A percentile compares a stretch with the other conserved stretches of the same genome.
Conservation (phyloP, 1,139 yeast species). For the Saccharomyces hybrid region DNA sequence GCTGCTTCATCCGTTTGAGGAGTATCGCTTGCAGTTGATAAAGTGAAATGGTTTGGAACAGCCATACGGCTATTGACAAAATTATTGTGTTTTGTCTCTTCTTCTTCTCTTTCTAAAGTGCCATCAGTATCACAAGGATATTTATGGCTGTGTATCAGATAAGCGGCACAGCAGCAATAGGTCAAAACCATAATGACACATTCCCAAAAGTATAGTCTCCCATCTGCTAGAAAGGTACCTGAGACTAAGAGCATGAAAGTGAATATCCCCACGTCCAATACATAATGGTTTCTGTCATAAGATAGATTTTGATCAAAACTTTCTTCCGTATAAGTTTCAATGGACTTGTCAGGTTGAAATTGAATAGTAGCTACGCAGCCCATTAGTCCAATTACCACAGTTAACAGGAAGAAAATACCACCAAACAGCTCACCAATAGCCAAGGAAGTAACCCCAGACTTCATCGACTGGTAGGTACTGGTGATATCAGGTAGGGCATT, state of each 20-base stretch:
- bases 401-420: slow-evolving; percentile 37
- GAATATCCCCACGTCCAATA: slow-evolving; percentile 22
- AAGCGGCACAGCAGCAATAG: slow-evolving; percentile 15
- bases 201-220: slow-evolving; percentile 21
- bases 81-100: neutral
- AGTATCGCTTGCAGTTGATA: neutral
- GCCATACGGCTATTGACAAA: neutral
- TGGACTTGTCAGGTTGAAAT: slow-evolving; percentile 8
- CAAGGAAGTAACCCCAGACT: slow-evolving; percentile 55
- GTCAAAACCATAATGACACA: slow-evolving; percentile 19
- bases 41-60: neutral
- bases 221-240: slow-evolving; percentile 18
- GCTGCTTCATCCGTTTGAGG: neutral
- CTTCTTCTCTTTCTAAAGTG: neutral
- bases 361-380: slow-evolving; percentile 19
- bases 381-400: slow-evolving; percentile 28
- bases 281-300: slow-evolving; percentile 19
- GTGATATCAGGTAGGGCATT: slow-evolving; percentile 89
- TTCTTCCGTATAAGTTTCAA: neutral
- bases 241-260: slow-evolving; percentile 15
- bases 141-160: slow-evolving; percentile 7
- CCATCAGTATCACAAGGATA: slow-evolving; percentile 5
- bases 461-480: slow-evolving; percentile 75
- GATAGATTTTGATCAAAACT: neutral
- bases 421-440: slow-evolving; percentile 88